A percentile compares a stretch with the other conserved stretches of the same genome.
Evolutionary conservation across 192 early-diverging fungal genomes (phyloP).

Genomic region (Mortierella antarctica): DNA sequence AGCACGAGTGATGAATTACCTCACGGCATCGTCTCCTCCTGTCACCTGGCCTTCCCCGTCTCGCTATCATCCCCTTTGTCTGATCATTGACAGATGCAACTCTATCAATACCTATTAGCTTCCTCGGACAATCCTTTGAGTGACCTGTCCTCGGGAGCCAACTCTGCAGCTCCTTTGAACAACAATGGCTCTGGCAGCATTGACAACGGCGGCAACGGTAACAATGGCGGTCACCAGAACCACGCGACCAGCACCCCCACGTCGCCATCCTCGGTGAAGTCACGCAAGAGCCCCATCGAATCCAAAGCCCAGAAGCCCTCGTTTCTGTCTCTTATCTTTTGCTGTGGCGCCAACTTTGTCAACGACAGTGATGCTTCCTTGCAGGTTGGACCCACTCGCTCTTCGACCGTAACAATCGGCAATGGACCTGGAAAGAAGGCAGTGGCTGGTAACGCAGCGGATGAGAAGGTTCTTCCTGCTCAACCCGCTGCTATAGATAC

Average conservation of each 20-base stretch:
- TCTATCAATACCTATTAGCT: constrained; percentile 12
- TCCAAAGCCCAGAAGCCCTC: constrained; percentile 45
- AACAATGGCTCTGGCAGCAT: constrained; percentile 5
- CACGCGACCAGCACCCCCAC: constrained; percentile 7
- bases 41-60: background rate
- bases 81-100: background rate
- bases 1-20: no score
- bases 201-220: constrained; percentile 7
- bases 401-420: constrained; percentile 38
- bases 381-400: constrained; percentile 16
- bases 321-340: constrained; percentile 41
- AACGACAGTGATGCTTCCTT: constrained; percentile 34
- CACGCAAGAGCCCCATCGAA: constrained; percentile 30
- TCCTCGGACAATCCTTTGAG: constrained; percentile 36
- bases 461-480: constrained; percentile 26
- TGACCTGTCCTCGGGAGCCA: constrained; percentile 47
- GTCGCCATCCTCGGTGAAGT: constrained; percentile 18
- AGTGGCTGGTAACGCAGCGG: constrained; percentile 16
- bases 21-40: background rate
- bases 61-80: background rate
- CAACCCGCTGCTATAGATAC: constrained; percentile 20
- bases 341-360: constrained; percentile 51
- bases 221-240: background rate
- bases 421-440: constrained; percentile 40
- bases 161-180: constrained; percentile 18